Percentiles rank a stretch among this genome's conserved stretches.
These are phyloP conservation scores for Suillus tomentosus DNA, from an alignment of 768 basidiomycete genomes.

Conservation along the genomic window DNA sequence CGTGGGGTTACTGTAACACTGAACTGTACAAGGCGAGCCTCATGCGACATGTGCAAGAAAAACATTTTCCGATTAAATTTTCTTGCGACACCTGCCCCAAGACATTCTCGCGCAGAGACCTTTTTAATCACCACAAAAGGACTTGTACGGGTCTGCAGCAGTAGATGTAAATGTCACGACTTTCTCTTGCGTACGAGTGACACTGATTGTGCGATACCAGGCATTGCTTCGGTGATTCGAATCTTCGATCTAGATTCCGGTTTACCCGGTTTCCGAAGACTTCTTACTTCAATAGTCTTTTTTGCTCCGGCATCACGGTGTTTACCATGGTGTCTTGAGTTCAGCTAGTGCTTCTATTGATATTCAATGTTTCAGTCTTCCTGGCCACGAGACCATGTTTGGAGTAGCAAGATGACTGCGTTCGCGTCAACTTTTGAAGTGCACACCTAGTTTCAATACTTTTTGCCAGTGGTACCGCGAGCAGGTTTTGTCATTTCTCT, in stretches of 20 bases:
- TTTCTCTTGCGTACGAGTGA: not conserved
- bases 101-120: not conserved
- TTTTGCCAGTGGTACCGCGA: not conserved
- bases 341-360: not conserved
- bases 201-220: not conserved
- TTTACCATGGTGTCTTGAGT: not conserved
- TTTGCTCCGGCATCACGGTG: not conserved
- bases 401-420: no score
- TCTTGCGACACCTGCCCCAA: not conserved
- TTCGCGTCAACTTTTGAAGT: not conserved
- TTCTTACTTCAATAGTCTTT: not conserved
- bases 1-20: not conserved
- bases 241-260: not conserved
- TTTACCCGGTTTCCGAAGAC: no score
- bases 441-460: not conserved
- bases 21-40: no score
- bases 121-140: not conserved
- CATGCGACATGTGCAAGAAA: not conserved
- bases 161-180: not conserved
- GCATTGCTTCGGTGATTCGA: not conserved
- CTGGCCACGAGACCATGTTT: no score
- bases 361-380: no score
- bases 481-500: not conserved
- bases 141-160: not conserved
- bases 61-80: accelerated